Base-by-base conservation (phyloP, 129 eudicot genomes). In the Pseudognaphalium luteoalbum region DNA sequence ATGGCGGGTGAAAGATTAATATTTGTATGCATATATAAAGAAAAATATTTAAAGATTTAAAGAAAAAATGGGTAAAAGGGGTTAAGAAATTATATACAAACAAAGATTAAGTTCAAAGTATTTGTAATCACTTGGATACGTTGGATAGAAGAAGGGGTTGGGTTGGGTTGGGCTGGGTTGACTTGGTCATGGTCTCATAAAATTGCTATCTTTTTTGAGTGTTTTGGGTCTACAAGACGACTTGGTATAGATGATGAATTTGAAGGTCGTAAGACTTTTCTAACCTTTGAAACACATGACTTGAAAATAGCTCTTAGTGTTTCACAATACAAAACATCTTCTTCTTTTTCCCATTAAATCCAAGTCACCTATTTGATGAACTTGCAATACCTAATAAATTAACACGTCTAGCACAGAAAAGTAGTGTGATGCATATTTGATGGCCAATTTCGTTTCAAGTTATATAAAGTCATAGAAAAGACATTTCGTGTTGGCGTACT, bases 221-320 rank as follows among this genome's bases (percentile, higher is more conserved):
- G 62, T n/a, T 57, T 57, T 6, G 62, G 62, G 62, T 57, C 29
- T 57, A 57, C 62, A 57, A 62, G 67, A 62, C 67, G 67, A 62
- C 30, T 51, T 15, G 62, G 39, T 25, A 51, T 25, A 61, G 21
- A 52, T 57, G 47, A 41, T 10, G 47, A 30, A 57, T 20, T 25
- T 66, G 60, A 67, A 62, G 74, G 60, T 44, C 74, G 20, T 69
- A 11, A 29, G 75, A 70, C 62, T 50, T 82, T 85, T 79, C 92
- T 52, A n/a, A 74, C 4, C 71, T 87, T 82, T 87, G 91, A 87
- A 87, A 78, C 73, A 52, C 73, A 50, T 75, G 90, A 78, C 84
- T 72, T 60, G 68, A 72, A 74, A 74, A 72, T 25, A 66, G 17
- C 1, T 52, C 59, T 63, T 52, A 42, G 21, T 33, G 33, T 72